Evolutionary conservation across 2,329 filamentous ascomycete genomes (phyloP), one percentile per base, ranked within the genome.

Genomic region (Penicillium olsonii): DNA sequence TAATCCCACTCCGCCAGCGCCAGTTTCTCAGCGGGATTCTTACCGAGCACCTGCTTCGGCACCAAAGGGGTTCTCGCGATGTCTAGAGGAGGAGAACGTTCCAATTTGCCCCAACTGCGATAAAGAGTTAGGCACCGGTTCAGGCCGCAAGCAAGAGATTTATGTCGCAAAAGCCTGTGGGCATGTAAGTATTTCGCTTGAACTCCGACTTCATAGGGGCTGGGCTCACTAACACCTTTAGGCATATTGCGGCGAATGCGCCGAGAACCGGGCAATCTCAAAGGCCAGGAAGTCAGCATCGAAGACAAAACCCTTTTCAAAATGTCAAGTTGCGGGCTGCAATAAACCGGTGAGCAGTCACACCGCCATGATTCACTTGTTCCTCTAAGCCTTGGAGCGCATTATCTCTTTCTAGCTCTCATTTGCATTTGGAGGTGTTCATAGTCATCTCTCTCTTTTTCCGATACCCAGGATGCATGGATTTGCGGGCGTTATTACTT

Each of bases 141-240:
- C 79, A 46, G 77, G 79, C 22, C 67, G 76, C 27, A 91, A 95
- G 70, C 85, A 89, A 65, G 88, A 96, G 62, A 92, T 97, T 54
- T 97, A 92, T 91, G 87, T 94, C 1, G 80, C 94, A 29, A 96
- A 92, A 71, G 81, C 81, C 43, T 99, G 94, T 68, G 94, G 94
- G 56, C 94, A 99, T 75, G 94, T 97, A 35, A 39, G 47, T 45
- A 27, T 7, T n/a, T 37, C 22, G 22, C 22, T 24, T 8, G 22
- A 24, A 24, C 5, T 5, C 22, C 8, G 8, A 24, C 8, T 24
- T 4, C 22, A 24, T 24, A 8, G 22, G 22, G 8, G 22, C 8
- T 18, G 46, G 26, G 14, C n/a, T n/a, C n/a, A 33, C 50, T 59
- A 27, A 61, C 33, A 15, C 37, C 11, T 38, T 10, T 40, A 78